These are phyloP conservation scores for Nannochloropsis granulata DNA, from an alignment of 108 stramenopile species.

Conservation along the genomic window DNA sequence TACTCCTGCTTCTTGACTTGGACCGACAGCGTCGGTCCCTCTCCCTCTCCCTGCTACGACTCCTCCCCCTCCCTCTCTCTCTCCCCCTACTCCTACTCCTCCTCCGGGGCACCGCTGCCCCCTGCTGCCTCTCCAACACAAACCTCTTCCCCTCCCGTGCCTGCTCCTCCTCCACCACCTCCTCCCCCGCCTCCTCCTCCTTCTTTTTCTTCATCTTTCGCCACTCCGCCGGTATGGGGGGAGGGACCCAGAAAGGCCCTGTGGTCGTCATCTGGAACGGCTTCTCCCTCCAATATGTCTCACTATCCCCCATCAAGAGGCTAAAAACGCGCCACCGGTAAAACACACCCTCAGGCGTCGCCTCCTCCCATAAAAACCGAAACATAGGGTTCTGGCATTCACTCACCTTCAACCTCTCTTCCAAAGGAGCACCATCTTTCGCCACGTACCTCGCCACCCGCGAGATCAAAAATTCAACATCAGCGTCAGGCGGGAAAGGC, in stretches of 20 bases:
- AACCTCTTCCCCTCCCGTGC: conserved; percentile 8
- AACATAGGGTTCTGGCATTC: not conserved
- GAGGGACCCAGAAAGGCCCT: conserved; percentile 40
- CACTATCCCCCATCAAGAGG: conserved; percentile 32
- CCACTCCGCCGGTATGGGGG: conserved; percentile 10
- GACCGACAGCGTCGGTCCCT: not conserved
- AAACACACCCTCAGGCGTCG: not conserved
- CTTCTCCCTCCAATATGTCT: conserved; percentile 19
- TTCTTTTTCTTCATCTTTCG: conserved; percentile 24
- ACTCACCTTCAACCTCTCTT: not conserved
- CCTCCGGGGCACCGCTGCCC: conserved; percentile 22
- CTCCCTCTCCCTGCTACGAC: not conserved
- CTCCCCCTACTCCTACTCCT: conserved; percentile 30
- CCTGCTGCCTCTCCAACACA: conserved; percentile 1
- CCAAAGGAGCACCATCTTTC: conserved; percentile 23
- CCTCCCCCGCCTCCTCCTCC: not conserved
- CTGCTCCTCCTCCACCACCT: conserved; percentile 1
- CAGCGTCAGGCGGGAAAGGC: not conserved
- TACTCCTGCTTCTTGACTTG: not conserved
- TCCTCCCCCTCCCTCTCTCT: conserved; percentile 7
- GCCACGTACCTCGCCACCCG: conserved; percentile 7
- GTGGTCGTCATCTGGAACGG: conserved; percentile 32
- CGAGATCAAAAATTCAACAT: not conserved
- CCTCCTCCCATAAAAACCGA: not conserved
- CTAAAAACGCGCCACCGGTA: conserved; percentile 10